Evolutionary conservation across 768 basidiomycete genomes (phyloP), one percentile per base, ranked within the genome.

Genomic region (Gymnopilus junonius): DNA sequence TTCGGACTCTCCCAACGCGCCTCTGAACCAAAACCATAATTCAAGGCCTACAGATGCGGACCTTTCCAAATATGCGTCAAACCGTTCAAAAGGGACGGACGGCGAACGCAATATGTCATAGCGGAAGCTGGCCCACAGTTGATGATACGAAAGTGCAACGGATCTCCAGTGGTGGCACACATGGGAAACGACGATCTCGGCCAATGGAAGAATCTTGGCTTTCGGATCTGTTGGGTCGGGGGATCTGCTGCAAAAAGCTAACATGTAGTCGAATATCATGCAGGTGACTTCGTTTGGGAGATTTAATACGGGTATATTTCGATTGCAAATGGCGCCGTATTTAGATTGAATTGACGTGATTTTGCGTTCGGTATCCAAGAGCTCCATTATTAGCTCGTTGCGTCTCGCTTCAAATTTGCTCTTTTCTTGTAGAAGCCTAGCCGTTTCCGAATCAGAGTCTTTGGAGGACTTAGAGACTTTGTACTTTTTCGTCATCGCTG

Each of bases 101-200:
- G 32, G 29, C 4, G 55, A 14, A 17, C 7, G 29, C 2, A 29
- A 15, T 12, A 53, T 42, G 20, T 65, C 65, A 51, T 67, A 65
- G 53, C 55, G 59, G 34, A 71, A 70, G 1, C 35, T 53, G 1
- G 59, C 60, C 72, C 72, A 73, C 12, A 73, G 61, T 5, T 34
- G 55, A 20, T 67, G 68, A 17, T 63, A 62, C 2, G 50, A 45
- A 8, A 73, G 61, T 2, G 68, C 61, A 4, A 71, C 50, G 6
- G 61, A 37, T 1, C 72, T 65, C 72, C 70, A 73, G 10, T 57
- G 64, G 1, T 55, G 50, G 39, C 72, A 73, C 12, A 73, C 68
- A 50, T 70, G 70, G 1, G 70, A 69, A 8, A 73, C 58, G 15
- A 63, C 58, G 12, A 73, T 65, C 35, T 70, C 72, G 32, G 55